Percentiles rank a stretch among this genome's conserved stretches.
Conservation (phyloP, 352 stramenopile genomes). For the Globisporangium spinosum region DNA sequence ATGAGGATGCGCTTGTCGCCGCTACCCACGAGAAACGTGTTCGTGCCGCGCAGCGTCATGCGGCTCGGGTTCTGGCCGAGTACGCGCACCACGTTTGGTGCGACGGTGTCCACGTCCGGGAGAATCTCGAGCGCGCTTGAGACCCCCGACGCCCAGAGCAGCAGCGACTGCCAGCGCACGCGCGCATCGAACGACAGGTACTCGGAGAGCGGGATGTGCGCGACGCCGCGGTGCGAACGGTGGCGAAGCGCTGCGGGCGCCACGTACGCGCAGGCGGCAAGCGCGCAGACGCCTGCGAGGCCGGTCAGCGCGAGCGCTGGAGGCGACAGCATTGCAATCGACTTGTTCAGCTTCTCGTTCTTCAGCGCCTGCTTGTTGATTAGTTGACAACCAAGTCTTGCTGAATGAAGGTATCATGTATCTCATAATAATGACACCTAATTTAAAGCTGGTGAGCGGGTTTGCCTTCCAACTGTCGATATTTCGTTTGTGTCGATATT, state of each 20-base stretch:
- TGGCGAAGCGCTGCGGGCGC: slow-evolving; percentile 6
- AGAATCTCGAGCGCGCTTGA: slow-evolving; percentile 37
- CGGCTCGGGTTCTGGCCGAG: slow-evolving; percentile 83
- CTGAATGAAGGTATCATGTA: too few relatives aligned
- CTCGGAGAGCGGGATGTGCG: slow-evolving; percentile 26
- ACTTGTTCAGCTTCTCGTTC: slow-evolving; percentile 1
- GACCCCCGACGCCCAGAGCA: slow-evolving; percentile 43
- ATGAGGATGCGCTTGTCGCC: slow-evolving; percentile 63
- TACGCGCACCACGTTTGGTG: slow-evolving; percentile 58
- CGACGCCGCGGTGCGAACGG: not conserved
- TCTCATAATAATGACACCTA: too few relatives aligned
- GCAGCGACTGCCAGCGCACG: slow-evolving; percentile 37
- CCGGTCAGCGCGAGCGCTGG: slow-evolving; percentile 1
- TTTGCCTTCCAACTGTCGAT: too few relatives aligned
- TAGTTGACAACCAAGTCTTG: too few relatives aligned
- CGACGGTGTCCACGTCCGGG: slow-evolving; percentile 37
- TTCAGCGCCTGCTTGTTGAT: not conserved
- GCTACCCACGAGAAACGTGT: slow-evolving; percentile 87
- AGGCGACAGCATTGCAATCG: slow-evolving; percentile 10
- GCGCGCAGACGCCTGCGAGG: slow-evolving; percentile 1
- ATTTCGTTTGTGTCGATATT: too few relatives aligned
- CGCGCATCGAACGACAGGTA: slow-evolving; percentile 44
- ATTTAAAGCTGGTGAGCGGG: too few relatives aligned
- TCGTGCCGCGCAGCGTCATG: slow-evolving; percentile 88
- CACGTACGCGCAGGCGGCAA: slow-evolving; percentile 7